Evolutionary conservation across 2,329 filamentous ascomycete genomes (phyloP).

Genomic region (Phoma herbarum): DNA sequence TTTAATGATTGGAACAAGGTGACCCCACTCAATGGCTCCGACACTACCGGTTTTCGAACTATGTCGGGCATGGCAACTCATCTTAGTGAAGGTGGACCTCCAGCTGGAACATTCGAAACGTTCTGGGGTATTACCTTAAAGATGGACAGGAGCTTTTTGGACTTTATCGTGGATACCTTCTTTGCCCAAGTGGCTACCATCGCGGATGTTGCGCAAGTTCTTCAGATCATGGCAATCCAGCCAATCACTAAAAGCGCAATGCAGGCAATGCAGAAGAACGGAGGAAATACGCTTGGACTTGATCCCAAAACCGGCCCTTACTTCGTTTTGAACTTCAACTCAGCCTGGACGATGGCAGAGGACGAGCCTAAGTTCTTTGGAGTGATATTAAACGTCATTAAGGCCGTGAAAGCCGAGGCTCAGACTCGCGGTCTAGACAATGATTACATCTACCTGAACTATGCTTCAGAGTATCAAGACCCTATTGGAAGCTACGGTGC

Average conservation of each 20-base stretch:
- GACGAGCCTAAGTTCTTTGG: constrained; percentile 23
- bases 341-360: constrained; percentile 16
- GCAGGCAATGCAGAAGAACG: constrained; percentile 28
- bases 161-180: constrained; percentile 26
- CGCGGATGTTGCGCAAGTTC: constrained; percentile 26
- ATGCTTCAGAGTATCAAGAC: constrained; percentile 48
- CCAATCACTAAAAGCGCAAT: constrained; percentile 24
- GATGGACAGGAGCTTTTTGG: constrained; percentile 25
- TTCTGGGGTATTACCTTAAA: constrained; percentile 35
- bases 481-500: constrained; percentile 53
- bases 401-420: constrained; percentile 17
- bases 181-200: constrained; percentile 25
- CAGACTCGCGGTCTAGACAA: constrained; percentile 19
- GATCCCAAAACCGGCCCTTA: constrained; percentile 24
- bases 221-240: constrained; percentile 29
- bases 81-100: constrained; percentile 21
- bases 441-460: constrained; percentile 28
- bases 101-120: constrained; percentile 22
- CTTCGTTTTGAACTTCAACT: constrained; percentile 27
- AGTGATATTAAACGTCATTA: constrained; percentile 19
- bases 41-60: constrained; percentile 32
- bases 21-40: constrained; percentile 15
- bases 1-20: constrained; percentile 37
- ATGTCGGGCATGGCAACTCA: constrained; percentile 32
- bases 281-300: constrained; percentile 40